These are phyloP conservation scores for Alternaria consortialis DNA, from an alignment of 2,329 filamentous ascomycete genomes.

Conservation along the genomic window DNA sequence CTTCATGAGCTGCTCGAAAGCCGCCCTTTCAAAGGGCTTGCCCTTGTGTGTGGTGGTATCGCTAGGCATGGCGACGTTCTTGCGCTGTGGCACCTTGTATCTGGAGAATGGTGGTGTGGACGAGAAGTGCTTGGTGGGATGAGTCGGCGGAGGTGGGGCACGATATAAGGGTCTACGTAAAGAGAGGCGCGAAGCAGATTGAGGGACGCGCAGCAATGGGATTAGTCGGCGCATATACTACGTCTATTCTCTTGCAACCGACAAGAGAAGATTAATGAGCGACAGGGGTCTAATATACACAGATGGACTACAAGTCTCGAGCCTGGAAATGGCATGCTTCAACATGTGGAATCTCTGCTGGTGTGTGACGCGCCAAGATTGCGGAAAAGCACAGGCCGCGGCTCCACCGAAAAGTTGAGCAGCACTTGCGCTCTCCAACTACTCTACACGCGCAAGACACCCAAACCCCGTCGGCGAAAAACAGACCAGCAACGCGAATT, in stretches of 20 bases:
- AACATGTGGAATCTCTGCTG: conserved; percentile 1
- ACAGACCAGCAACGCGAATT: not conserved
- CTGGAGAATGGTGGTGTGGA: conserved; percentile 41
- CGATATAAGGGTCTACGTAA: conserved; percentile 34
- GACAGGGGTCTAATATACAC: conserved; percentile 34
- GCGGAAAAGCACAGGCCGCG: conserved; percentile 13
- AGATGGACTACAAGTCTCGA: conserved; percentile 12
- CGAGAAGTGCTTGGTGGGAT: conserved; percentile 48
- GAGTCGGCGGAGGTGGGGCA: conserved; percentile 43
- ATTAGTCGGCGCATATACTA: conserved; percentile 50
- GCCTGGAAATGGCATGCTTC: conserved; percentile 16
- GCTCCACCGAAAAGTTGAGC: conserved; percentile 28
- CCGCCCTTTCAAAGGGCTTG: conserved; percentile 83
- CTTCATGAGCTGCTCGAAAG: conserved; percentile 85
- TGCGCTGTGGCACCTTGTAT: conserved; percentile 44
- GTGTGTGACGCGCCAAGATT: conserved; percentile 18
- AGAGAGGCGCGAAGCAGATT: conserved; percentile 37
- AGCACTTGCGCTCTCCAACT: not conserved
- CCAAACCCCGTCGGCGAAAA: too few species aligned
- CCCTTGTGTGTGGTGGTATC: conserved; percentile 71
- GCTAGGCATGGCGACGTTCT: conserved; percentile 40
- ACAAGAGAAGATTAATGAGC: conserved; percentile 32
- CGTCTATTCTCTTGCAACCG: conserved; percentile 26
- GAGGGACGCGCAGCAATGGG: conserved; percentile 51
- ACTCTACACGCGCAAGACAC: too few species aligned